These are phyloP conservation scores for Beta macrorhiza DNA, from an alignment of 179 eudicot species.

Conservation along the genomic window DNA sequence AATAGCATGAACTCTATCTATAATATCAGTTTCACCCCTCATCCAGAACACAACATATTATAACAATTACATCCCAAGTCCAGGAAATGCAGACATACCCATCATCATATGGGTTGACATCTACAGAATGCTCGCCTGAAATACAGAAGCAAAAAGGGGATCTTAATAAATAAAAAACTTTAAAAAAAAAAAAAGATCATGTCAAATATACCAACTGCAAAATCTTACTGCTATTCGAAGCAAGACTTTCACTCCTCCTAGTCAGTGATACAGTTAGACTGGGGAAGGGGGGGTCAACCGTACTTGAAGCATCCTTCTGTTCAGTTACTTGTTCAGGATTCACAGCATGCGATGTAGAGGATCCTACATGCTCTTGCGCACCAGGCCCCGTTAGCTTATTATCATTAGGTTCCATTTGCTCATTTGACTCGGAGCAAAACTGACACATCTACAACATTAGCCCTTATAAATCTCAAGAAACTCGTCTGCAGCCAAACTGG, in stretches of 20 bases:
- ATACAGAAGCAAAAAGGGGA: constrained; percentile 12
- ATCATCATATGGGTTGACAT: constrained; percentile 34
- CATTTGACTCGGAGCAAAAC: constrained; percentile 34
- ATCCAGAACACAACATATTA: neutral
- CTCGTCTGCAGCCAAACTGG: constrained; percentile 14
- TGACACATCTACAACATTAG: constrained; percentile 44
- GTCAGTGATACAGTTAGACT: constrained; percentile 40
- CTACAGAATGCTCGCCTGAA: constrained; percentile 69
- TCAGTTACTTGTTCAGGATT: constrained; percentile 28
- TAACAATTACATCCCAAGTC: constrained; percentile 6
- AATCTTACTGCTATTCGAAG: constrained; percentile 55
- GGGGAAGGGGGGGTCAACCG: constrained; percentile 25
- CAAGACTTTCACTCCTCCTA: constrained; percentile 50
- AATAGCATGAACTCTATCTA: neutral
- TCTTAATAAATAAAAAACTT: neutral
- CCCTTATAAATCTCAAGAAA: constrained; percentile 3
- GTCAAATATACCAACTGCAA: neutral
- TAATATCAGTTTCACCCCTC: neutral
- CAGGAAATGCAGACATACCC: constrained; percentile 40
- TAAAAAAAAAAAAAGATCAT: neutral
- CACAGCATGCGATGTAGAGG: constrained; percentile 27
- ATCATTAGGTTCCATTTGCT: constrained; percentile 43
- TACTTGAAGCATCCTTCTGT: constrained; percentile 35
- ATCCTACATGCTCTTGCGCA: constrained; percentile 24
- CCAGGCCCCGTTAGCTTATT: constrained; percentile 25